phyloP scores from a whole-genome alignment of 495 filamentous ascomycete genomes.

The Penicillium paradoxum region DNA sequence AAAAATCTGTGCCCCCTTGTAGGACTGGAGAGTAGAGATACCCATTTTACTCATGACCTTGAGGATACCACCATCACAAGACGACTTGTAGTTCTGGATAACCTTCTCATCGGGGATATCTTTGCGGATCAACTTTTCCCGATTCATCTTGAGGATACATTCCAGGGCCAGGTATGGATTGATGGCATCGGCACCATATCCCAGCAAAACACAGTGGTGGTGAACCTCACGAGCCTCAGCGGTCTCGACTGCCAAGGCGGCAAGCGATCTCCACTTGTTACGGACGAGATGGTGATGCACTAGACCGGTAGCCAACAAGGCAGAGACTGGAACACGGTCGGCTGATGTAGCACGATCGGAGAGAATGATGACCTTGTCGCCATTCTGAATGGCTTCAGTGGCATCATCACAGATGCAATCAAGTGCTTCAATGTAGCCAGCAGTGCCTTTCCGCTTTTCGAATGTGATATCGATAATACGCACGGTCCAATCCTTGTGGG shows the following conservation, averaged over 20 bases:
- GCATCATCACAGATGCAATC: slow-evolving; percentile 85
- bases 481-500: slow-evolving; percentile 83
- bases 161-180: slow-evolving; percentile 97
- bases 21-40: slow-evolving; percentile 95
- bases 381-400: slow-evolving; percentile 77
- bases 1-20: slow-evolving; percentile 99
- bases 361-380: slow-evolving; percentile 82
- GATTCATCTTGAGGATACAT: slow-evolving; percentile 98
- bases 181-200: slow-evolving; percentile 93
- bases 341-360: slow-evolving; percentile 85
- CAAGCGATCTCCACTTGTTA: slow-evolving; percentile 93
- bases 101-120: slow-evolving; percentile 77
- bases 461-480: slow-evolving; percentile 96
- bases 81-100: slow-evolving; percentile 96
- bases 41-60: slow-evolving; percentile 99
- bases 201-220: slow-evolving; percentile 96
- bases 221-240: slow-evolving; percentile 97
- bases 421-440: slow-evolving; percentile 83
- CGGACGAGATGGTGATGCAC: slow-evolving; percentile 96
- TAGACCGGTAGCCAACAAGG: slow-evolving; percentile 85
- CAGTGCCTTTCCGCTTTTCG: slow-evolving; percentile 76
- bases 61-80: slow-evolving; percentile 93
- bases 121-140: slow-evolving; percentile 90
- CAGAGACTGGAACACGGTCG: slow-evolving; percentile 81
- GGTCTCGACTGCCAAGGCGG: slow-evolving; percentile 86